phyloP scores from a whole-genome alignment of 352 stramenopile species.

The Phytopythium mirpurense region DNA sequence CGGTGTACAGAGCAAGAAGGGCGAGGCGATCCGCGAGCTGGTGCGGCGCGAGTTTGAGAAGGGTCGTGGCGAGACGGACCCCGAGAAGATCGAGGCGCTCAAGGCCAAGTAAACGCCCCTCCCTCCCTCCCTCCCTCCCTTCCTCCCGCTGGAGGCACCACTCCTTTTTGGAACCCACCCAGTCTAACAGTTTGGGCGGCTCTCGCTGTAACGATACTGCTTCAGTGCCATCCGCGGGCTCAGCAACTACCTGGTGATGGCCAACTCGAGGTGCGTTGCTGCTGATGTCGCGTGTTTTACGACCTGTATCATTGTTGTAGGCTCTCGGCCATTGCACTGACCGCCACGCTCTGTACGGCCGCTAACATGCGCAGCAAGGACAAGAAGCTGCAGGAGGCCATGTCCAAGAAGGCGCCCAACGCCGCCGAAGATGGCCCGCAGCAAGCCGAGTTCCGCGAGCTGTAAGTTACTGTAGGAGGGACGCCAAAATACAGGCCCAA shows the following conservation, averaged over 20 bases:
- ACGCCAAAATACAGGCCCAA: background rate
- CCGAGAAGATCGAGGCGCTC: slow-evolving; percentile 75
- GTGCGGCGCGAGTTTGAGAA: slow-evolving; percentile 82
- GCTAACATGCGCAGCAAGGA: slow-evolving; percentile 54
- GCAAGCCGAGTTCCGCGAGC: slow-evolving; percentile 75
- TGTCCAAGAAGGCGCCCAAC: slow-evolving; percentile 43
- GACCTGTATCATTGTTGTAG: no score
- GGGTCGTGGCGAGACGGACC: slow-evolving; percentile 64
- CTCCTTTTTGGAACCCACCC: no score
- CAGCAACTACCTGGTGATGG: slow-evolving; percentile 86
- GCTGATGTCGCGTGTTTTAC: background rate
- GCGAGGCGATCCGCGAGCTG: slow-evolving; percentile 59
- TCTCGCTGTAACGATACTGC: background rate
- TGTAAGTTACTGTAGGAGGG: slow-evolving; percentile 36
- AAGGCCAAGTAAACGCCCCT: slow-evolving; percentile 68
- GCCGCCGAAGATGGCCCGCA: slow-evolving; percentile 24
- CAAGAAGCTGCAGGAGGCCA: slow-evolving; percentile 75
- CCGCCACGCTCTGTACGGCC: background rate
- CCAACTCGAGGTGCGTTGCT: slow-evolving; percentile 66
- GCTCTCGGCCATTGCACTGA: no score
- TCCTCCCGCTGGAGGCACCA: background rate
- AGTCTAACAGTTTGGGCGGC: background rate
- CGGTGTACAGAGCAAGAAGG: slow-evolving; percentile 70
- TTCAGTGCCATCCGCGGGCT: slow-evolving; percentile 68
- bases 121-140: no score